Percentiles rank a stretch among this genome's conserved stretches.
Evolutionary conservation across 768 basidiomycete genomes (phyloP).

Genomic region (Suillus variegatus): DNA sequence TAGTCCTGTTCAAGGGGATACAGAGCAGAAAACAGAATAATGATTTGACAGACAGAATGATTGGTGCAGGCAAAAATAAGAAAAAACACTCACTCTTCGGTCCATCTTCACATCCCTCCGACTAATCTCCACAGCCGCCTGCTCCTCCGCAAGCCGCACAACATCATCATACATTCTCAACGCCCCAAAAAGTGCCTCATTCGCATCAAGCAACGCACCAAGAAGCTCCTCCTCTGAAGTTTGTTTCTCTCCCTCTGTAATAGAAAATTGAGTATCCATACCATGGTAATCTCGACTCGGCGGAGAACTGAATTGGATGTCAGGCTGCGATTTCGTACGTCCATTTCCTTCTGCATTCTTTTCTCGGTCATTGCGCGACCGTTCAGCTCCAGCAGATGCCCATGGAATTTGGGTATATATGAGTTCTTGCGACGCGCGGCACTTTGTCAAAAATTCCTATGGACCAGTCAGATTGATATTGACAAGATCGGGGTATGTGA

Average conservation of each 20-base stretch:
- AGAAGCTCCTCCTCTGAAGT: constrained; percentile 79
- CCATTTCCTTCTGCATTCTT: constrained; percentile 23
- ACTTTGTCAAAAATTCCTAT: constrained; percentile 84
- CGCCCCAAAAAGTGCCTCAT: constrained; percentile 68
- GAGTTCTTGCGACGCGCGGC: constrained; percentile 80
- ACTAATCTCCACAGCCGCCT: constrained; percentile 65
- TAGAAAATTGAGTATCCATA: constrained; percentile 20
- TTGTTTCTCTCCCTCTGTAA: constrained; percentile 38
- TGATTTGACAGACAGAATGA: constrained; percentile 10
- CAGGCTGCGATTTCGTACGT: constrained; percentile 18
- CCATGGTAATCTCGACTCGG: constrained; percentile 16
- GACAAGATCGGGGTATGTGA: not conserved
- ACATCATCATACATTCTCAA: constrained; percentile 79
- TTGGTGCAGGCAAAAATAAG: constrained; percentile 20
- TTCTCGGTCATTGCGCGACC: constrained; percentile 47
- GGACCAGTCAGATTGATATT: not conserved
- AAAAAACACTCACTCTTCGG: constrained; percentile 51
- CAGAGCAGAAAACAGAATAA: not conserved
- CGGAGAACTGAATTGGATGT: not conserved
- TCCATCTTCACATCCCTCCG: constrained; percentile 67
- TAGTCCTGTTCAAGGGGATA: not conserved
- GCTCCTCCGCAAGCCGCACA: constrained; percentile 60
- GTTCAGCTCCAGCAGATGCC: constrained; percentile 83
- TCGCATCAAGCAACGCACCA: constrained; percentile 69
- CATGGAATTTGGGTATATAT: constrained; percentile 88